Evolutionary conservation across 768 basidiomycete genomes (phyloP).

Genomic region (Leccinum disarticulatum): DNA sequence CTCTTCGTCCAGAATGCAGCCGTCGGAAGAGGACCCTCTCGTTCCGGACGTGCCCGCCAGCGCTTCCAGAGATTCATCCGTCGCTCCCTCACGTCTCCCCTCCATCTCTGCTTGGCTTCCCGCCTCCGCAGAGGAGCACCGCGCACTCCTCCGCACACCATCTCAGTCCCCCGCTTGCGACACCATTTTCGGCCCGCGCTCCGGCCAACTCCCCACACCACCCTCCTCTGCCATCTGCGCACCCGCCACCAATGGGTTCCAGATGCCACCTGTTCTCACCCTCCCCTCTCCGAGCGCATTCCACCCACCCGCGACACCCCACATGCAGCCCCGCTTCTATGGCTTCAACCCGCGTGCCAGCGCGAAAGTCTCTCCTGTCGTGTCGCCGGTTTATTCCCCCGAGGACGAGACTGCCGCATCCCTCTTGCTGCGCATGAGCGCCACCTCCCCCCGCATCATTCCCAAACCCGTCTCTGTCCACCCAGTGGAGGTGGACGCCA

Average conservation of each 20-base stretch:
- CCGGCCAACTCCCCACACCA: constrained; percentile 49
- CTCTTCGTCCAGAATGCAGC: neutral
- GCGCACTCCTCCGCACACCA: constrained; percentile 34
- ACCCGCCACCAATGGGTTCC: constrained; percentile 34
- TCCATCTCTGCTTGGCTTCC: constrained; percentile 72
- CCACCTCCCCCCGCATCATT: constrained; percentile 14
- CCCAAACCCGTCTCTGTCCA: neutral
- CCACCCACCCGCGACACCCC: constrained; percentile 9
- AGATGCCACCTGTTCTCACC: constrained; percentile 42
- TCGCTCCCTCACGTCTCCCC: constrained; percentile 47
- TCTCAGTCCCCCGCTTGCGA: constrained; percentile 37
- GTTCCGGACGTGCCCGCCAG: neutral
- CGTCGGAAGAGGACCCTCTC: neutral
- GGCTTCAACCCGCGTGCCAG: constrained; percentile 22
- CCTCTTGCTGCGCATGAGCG: constrained; percentile 62
- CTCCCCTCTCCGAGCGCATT: constrained; percentile 35
- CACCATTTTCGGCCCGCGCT: constrained; percentile 18
- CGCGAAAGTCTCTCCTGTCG: constrained; percentile 20
- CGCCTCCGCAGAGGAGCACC: constrained; percentile 17
- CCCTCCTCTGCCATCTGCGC: constrained; percentile 55
- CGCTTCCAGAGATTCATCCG: constrained; percentile 1
- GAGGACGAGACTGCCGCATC: constrained; percentile 75
- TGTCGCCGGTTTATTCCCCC: constrained; percentile 36
- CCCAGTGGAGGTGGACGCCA: neutral
- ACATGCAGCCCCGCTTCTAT: constrained; percentile 24